phyloP scores from a whole-genome alignment of 768 basidiomycete species.

The Lentinula sp. region DNA sequence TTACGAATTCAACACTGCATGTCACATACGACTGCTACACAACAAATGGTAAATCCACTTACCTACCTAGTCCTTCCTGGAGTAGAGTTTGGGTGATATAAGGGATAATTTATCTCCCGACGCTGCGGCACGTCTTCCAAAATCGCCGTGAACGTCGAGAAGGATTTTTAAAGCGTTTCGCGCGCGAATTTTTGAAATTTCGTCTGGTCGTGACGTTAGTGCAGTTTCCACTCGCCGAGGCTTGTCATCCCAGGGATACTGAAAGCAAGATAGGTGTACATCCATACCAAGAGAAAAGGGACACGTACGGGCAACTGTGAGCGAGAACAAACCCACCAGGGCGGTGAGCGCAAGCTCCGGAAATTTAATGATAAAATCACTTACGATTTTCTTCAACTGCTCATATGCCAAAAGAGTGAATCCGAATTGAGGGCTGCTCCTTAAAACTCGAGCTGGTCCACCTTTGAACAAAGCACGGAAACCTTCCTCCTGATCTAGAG shows the following conservation, averaged over 20 bases:
- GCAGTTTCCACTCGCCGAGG: slow-evolving; percentile 63
- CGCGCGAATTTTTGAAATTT: slow-evolving; percentile 84
- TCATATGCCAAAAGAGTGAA: slow-evolving; percentile 85
- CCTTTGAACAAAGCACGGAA: slow-evolving; percentile 89
- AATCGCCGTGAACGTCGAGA: slow-evolving; percentile 86
- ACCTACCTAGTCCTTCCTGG: slow-evolving; percentile 5
- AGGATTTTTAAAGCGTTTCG: slow-evolving; percentile 92
- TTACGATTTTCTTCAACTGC: slow-evolving; percentile 56
- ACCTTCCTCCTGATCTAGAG: slow-evolving; percentile 78
- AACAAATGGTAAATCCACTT: neutral
- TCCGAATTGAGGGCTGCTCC: slow-evolving; percentile 92
- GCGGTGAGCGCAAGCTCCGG: neutral
- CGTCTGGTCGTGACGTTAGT: slow-evolving; percentile 67
- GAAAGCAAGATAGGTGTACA: slow-evolving; percentile 10
- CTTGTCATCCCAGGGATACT: slow-evolving; percentile 82
- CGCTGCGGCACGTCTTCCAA: slow-evolving; percentile 54
- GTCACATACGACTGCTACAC: neutral
- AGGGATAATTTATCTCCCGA: slow-evolving; percentile 32
- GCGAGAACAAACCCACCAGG: neutral
- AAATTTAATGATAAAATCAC: slow-evolving; percentile 5
- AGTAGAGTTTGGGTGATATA: slow-evolving; percentile 22
- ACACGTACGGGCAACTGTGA: slow-evolving; percentile 40
- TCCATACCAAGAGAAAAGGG: slow-evolving; percentile 16
- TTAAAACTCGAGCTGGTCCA: slow-evolving; percentile 79
- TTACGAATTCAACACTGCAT: neutral